phyloP scores from a whole-genome alignment of 139 green algal species.

The Chlamydomonas sphaeroides region DNA sequence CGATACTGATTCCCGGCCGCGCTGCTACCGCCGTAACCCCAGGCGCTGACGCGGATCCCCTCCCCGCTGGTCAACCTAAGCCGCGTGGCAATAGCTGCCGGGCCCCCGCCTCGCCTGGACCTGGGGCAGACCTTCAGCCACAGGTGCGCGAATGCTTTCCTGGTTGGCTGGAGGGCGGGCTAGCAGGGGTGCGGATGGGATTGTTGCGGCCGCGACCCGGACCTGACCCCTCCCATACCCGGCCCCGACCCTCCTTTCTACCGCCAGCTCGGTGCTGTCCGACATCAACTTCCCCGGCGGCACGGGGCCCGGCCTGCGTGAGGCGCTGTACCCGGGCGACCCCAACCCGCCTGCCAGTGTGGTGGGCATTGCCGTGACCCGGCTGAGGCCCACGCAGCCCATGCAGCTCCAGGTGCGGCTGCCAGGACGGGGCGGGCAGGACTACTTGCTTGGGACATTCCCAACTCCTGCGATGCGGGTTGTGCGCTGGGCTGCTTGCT shows the following conservation, averaged over 20 bases:
- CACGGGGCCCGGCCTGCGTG: not conserved
- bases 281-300: not conserved
- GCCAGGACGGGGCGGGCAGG: no score
- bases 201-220: no score
- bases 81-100: not conserved
- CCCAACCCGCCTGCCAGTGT: not conserved
- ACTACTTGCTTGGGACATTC: no score
- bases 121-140: slow-evolving; percentile 9
- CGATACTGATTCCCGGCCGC: no score
- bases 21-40: no score
- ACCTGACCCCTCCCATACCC: no score
- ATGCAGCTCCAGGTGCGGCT: not conserved
- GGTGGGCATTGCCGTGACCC: not conserved
- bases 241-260: no score
- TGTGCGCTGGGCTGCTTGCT: no score
- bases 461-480: no score
- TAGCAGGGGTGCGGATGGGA: no score
- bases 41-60: slow-evolving; percentile 4
- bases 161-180: no score
- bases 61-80: not conserved
- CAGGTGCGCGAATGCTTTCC: no score
- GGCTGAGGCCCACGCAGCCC: not conserved
- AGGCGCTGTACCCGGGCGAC: not conserved
- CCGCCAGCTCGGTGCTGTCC: not conserved
- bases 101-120: not conserved